phyloP scores from a whole-genome alignment of 331 rosid species.

The Arachis monticola region DNA sequence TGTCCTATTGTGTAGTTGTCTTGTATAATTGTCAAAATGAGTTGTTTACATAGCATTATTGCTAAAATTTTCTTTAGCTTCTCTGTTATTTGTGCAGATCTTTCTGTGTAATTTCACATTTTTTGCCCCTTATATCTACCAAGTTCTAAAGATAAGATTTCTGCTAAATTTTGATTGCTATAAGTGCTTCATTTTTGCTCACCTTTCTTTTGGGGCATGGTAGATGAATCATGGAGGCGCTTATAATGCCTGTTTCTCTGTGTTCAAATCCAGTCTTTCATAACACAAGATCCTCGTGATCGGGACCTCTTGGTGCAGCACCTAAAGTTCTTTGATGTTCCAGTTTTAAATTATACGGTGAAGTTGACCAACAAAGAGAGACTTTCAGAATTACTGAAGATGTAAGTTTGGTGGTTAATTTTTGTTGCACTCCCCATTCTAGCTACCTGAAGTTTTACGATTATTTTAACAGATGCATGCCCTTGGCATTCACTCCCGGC shows the following conservation, averaged over 20 bases:
- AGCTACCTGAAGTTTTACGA: background rate
- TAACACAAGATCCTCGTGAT: constrained; percentile 84
- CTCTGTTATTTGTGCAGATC: constrained; percentile 12
- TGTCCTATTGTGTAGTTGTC: too few relatives aligned
- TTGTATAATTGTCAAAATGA: background rate
- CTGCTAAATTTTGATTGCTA: constrained; percentile 27
- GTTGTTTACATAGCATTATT: background rate
- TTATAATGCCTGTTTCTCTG: constrained; percentile 18
- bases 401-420: constrained; percentile 47
- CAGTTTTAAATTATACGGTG: constrained; percentile 73
- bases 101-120: background rate
- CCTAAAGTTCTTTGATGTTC: constrained; percentile 64
- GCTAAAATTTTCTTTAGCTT: constrained; percentile 19
- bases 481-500: constrained; percentile 78
- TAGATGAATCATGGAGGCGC: constrained; percentile 5
- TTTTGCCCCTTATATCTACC: background rate
- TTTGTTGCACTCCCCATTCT: constrained; percentile 5
- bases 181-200: constrained; percentile 3
- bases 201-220: constrained; percentile 17
- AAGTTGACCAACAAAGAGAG: constrained; percentile 39
- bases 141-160: background rate
- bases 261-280: constrained; percentile 70
- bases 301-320: constrained; percentile 76
- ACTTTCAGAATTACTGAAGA: constrained; percentile 65
- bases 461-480: constrained; percentile 58